Evolutionary conservation across 805 yeast species (phyloP).

Genomic region (Lipomyces sp.): DNA sequence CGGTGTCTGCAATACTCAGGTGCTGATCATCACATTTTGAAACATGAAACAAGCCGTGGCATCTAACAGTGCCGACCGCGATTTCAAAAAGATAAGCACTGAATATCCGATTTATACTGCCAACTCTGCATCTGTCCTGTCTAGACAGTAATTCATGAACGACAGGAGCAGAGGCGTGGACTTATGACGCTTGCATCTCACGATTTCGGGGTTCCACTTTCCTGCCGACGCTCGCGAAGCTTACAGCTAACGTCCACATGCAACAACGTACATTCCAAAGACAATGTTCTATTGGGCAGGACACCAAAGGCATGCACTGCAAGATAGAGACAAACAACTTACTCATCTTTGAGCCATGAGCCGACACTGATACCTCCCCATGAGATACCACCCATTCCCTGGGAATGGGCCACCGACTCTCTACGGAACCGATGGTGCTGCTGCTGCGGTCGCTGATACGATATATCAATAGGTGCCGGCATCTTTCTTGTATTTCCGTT

Average conservation of each 20-base stretch:
- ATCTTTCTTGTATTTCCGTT: slow-evolving; percentile 16
- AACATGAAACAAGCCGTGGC: neutral
- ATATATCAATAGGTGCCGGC: slow-evolving; percentile 51
- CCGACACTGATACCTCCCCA: slow-evolving; percentile 98
- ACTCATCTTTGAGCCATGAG: slow-evolving; percentile 92
- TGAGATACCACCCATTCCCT: slow-evolving; percentile 96
- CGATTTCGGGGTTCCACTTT: too few relatives aligned
- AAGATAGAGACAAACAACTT: slow-evolving; percentile 28
- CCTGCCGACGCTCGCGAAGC: neutral
- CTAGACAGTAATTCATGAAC: neutral
- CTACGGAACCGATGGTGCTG: slow-evolving; percentile 62
- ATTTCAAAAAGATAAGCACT: neutral
- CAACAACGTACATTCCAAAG: neutral
- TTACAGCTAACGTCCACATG: neutral
- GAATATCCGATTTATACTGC: neutral
- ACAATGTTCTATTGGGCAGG: neutral
- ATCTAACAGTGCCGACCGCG: neutral
- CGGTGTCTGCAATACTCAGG: neutral
- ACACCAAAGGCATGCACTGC: neutral
- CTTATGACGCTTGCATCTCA: too few relatives aligned
- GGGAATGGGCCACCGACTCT: slow-evolving; percentile 92
- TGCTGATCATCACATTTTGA: neutral
- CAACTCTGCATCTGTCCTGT: neutral
- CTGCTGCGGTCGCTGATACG: slow-evolving; percentile 47
- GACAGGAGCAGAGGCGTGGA: too few relatives aligned